Base-by-base conservation (phyloP, 2,329 filamentous ascomycete species). In the Elsinoe perseae region DNA sequence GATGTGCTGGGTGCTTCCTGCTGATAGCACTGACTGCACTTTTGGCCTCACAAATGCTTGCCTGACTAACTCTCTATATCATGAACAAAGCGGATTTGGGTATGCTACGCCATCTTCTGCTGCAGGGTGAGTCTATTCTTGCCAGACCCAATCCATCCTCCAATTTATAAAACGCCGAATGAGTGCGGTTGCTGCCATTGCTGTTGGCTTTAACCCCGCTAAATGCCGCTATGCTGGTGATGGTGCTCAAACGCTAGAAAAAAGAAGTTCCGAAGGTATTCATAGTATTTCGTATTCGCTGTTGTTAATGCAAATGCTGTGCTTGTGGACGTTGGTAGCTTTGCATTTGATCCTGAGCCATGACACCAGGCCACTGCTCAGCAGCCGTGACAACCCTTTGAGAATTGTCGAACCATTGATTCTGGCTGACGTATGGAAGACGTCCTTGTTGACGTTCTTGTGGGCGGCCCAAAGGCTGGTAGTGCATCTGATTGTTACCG, bases 401-500 rank as follows among this genome's bases (percentile, higher is more conserved):
- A 14, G 61, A 62, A 21, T 63, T 64, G 54, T 69, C 64, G 12
- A 68, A 62, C 66, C 67, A 70, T 21, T 68, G 61, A 46, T 68
- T 69, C 57, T 70, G 67, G 8, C 63, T 61, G 10, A 69, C 61
- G 58, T 70, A 70, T 10, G 75, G 75, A 23, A 78, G 63, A 23
- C 70, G 70, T 12, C 75, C 75, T 32, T 66, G 68, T 43, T 74
- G 71, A 38, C 69, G 68, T 56, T 76, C 73, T 21, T 74, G 75
- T 2, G 74, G 73, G 57, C 74, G 69, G 8, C 74, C 74, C 18
- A 78, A 64, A 8, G 75, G 72, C 60, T 77, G 75, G 57, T 78
- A 78, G 52, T 77, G 75, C 75, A 78, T 77, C 57, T 76, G 74
- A 53, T 76, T 72, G 58, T 72, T 70, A 38, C 69, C 69, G 16